Base-by-base conservation (phyloP, 139 green algal genomes). In the Chlamydomonas incerta region DNA sequence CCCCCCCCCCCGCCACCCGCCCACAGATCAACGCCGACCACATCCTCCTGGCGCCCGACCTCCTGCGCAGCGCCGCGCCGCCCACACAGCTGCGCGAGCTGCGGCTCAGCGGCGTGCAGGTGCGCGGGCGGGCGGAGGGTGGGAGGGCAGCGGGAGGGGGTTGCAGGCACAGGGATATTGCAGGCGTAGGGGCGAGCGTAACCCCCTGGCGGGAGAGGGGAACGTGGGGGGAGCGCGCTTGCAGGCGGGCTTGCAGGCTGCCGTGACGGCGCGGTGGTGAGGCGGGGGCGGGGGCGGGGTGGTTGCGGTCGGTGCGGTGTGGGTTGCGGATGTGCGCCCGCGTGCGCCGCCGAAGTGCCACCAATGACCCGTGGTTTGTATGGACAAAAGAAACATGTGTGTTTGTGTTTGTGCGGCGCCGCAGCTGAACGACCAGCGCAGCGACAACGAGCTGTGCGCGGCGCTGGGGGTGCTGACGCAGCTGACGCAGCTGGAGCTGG, bases 381-480 rank as follows among this genome's bases (percentile, higher is more conserved):
- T n/a, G n/a, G n/a, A 50, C 8, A 5, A 50, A 50, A 13, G 6
- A 50, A 50, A 50, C 41, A 50, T 50, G 41, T 8, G 8, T 50
- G n/a, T n/a, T n/a, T n/a, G n/a, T n/a, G n/a, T n/a, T n/a, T n/a
- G n/a, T n/a, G n/a, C n/a, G n/a, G n/a, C n/a, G 8, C 60, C 3
- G 8, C 77, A 84, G 77, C 46, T 84, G 26, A 84, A 84, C 63
- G 77, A 84, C 47, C 77, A 84, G 77, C 65, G n/a, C 14, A 31
- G 31, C 10, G 77, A 84, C 47, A 84, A 74, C 46, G 46, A 62
- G 46, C 46, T 84, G 31, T 84, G 77, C 15, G 24, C 31, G 65
- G 77, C 77, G 29, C 65, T 84, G 46, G 77, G 77, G 2, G 31
- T n/a, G 46, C 77, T 84, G n/a, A 84, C 77, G n/a, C 47, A 47